Conservation (phyloP, 2,329 filamentous ascomycete genomes). For the Pseudocercospora cruenta region DNA sequence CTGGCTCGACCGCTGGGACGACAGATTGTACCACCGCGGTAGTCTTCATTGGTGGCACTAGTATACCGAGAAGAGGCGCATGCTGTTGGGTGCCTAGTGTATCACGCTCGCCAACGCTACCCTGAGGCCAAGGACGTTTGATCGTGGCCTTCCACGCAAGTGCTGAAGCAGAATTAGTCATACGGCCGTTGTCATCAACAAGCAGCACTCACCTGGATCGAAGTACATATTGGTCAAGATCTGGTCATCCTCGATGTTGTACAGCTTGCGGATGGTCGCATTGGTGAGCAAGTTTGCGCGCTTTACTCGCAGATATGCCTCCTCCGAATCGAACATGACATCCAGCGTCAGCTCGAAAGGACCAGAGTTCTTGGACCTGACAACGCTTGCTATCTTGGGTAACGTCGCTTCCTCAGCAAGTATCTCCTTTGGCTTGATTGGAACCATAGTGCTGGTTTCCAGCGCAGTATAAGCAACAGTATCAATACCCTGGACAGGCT, state of each 20-base stretch:
- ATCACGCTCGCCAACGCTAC: constrained; percentile 1
- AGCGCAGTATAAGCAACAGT: too few species aligned
- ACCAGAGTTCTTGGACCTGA: too few species aligned
- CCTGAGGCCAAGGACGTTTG: constrained; percentile 33
- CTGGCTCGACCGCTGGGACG: too few species aligned
- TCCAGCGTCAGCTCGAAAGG: constrained; percentile 35
- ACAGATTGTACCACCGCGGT: too few species aligned
- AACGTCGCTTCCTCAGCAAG: too few species aligned
- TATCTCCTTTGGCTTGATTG: too few species aligned
- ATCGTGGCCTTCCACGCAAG: constrained; percentile 54
- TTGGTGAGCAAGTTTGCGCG: constrained; percentile 42
- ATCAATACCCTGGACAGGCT: too few species aligned
- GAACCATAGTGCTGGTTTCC: too few species aligned
- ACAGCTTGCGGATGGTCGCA: constrained; percentile 35
- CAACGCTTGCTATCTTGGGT: too few species aligned
- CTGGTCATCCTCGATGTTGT: constrained; percentile 32
- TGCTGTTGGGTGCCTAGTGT: constrained; percentile 4
- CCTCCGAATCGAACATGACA: constrained; percentile 50
- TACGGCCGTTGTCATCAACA: too few species aligned
- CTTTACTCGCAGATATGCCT: constrained; percentile 10
- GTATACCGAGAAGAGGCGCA: too few species aligned
- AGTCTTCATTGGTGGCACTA: too few species aligned
- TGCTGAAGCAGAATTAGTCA: constrained; percentile 31
- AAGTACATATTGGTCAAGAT: constrained; percentile 46
- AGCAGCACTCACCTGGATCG: constrained; percentile 37